Evolutionary conservation across 371 early-diverging fungal species (phyloP).

Genomic region (Mortierella sp.): DNA sequence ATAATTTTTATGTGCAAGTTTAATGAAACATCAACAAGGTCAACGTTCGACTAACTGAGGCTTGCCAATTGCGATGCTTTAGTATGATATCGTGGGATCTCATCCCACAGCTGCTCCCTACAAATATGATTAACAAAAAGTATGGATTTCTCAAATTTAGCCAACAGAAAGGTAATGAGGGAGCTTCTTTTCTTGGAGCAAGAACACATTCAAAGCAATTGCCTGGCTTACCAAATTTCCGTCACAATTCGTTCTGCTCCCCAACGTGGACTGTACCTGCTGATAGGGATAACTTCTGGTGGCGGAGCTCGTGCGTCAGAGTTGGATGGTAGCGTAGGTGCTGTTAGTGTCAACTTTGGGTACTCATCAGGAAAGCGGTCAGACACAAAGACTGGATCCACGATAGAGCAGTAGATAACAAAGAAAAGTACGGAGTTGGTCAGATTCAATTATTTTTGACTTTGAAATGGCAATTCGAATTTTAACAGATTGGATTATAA

Average conservation of each 20-base stretch:
- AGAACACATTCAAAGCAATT: neutral
- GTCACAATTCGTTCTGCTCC: conserved; percentile 36
- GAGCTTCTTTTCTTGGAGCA: neutral
- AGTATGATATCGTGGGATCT: conserved; percentile 40
- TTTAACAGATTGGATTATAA: neutral
- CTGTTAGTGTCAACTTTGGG: conserved; percentile 36
- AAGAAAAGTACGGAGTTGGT: neutral
- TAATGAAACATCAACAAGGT: too few relatives aligned
- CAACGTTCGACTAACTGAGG: neutral
- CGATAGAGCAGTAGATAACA: neutral
- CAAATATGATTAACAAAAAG: neutral
- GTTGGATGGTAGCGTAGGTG: conserved; percentile 17
- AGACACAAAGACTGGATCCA: conserved; percentile 27
- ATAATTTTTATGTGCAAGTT: too few relatives aligned
- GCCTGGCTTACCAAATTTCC: conserved; percentile 33
- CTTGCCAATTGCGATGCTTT: conserved; percentile 7
- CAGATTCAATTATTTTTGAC: neutral
- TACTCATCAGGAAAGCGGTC: conserved; percentile 45
- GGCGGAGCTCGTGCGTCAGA: conserved; percentile 11
- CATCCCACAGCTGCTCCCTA: conserved; percentile 50
- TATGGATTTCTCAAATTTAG: neutral
- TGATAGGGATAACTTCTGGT: conserved; percentile 32
- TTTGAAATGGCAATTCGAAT: neutral
- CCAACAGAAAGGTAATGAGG: neutral
- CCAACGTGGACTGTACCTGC: conserved; percentile 51